phyloP scores from a whole-genome alignment of 805 yeast genomes.

The Myxozyma nipponensis region DNA sequence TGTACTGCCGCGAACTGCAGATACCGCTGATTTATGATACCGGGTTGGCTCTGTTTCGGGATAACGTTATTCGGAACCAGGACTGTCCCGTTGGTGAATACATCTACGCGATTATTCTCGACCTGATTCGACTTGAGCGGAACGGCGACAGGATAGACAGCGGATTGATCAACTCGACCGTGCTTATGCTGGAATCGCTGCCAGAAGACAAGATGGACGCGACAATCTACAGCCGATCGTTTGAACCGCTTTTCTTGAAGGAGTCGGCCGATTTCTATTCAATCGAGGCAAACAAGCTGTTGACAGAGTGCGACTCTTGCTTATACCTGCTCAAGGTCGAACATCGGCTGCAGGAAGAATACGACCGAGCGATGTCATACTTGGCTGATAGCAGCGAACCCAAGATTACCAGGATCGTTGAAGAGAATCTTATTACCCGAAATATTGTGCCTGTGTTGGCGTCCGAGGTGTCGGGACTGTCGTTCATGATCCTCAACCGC shows the following conservation, averaged over 20 bases:
- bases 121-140: constrained; percentile 55
- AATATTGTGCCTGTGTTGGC: constrained; percentile 55
- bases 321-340: constrained; percentile 51
- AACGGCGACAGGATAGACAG: constrained; percentile 56
- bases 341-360: constrained; percentile 60
- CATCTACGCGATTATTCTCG: constrained; percentile 49
- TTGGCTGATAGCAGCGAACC: constrained; percentile 53
- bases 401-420: constrained; percentile 53
- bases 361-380: constrained; percentile 50
- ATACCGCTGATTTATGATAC: constrained; percentile 65
- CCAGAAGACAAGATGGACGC: constrained; percentile 41
- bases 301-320: constrained; percentile 47
- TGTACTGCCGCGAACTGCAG: constrained; percentile 66
- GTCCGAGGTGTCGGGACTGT: constrained; percentile 54
- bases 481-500: constrained; percentile 51
- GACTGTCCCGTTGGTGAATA: constrained; percentile 49
- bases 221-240: constrained; percentile 56
- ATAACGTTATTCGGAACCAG: constrained; percentile 51
- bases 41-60: constrained; percentile 66
- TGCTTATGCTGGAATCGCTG: constrained; percentile 69
- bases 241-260: constrained; percentile 62
- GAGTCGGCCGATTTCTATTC: constrained; percentile 56
- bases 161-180: constrained; percentile 54
- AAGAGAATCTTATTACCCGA: constrained; percentile 54
- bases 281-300: constrained; percentile 44